Base-by-base conservation (phyloP, 1,284 basidiomycete species). In the Tylopilus sp. region DNA sequence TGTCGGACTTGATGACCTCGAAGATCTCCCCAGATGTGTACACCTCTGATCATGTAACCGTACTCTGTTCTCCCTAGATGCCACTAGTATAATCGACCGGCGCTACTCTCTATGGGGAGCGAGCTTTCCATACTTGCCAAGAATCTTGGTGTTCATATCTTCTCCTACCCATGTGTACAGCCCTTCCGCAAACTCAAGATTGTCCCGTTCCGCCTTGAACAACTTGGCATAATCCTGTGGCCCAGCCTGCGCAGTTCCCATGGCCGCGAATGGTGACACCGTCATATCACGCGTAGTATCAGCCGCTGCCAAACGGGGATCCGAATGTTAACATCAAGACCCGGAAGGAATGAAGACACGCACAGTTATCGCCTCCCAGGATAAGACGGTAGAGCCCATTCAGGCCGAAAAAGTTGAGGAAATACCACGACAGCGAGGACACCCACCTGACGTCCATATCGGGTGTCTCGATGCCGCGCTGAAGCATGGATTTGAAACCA, bases 401-500 rank as follows among this genome's bases (percentile, higher is more conserved):
- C 51, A 99, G 74, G 46, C 97, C 97, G 66, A 99, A 99, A 67
- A 98, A 90, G 74, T 97, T 98, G 60, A 99, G 82, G 71, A 99
- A 99, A 73, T 99, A 99, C 97, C 97, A 99, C 26, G 92, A 96
- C 51, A 99, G 76, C 10, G 95, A 97, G 12, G 96, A 98, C 29
- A 99, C 97, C 96, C 97, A 99, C 71, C 91, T 83, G 16, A 98
- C 95, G 67, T 98, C 93, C 84, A 99, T 92, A 67, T 99, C 96
- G 8, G 86, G 85, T 6, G 96, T 97, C 61, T 95, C 89, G 44
- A 99, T 91, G 42, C 96, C 96, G 44, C 95, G 83, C 64, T 99
- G 95, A 9, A 99, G 82, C 87, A 99, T 96, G n/a, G 91, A 89
- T 70, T 98, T 99, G 81, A 99, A 99, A 4, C 96, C 91, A 41